Percentiles rank a stretch among this genome's conserved stretches.
Conservation (phyloP, 2,329 filamentous ascomycete genomes). For the Chaetomium strumarium region DNA sequence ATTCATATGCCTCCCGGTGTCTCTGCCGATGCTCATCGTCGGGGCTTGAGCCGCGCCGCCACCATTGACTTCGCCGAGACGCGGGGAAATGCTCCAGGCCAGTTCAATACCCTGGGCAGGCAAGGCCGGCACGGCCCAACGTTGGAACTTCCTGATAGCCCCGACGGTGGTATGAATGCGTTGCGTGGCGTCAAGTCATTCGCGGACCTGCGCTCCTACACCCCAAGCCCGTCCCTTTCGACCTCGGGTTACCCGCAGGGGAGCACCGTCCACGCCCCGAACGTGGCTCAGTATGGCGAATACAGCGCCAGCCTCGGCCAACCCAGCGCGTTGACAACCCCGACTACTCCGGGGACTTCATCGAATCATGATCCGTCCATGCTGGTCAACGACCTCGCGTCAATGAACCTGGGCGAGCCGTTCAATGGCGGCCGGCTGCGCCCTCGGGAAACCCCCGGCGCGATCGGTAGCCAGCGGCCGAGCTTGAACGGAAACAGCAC, state of each 20-base stretch:
- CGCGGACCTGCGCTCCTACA: conserved; percentile 90
- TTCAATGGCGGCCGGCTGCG: conserved; percentile 38
- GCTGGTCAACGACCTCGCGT: conserved; percentile 44
- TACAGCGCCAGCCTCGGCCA: conserved; percentile 36
- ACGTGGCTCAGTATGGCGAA: conserved; percentile 40
- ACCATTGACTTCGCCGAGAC: conserved; percentile 92
- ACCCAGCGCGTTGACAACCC: conserved; percentile 31
- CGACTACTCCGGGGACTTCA: conserved; percentile 32
- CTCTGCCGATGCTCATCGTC: conserved; percentile 69
- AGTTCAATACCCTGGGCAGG: conserved; percentile 71
- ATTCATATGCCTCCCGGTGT: conserved; percentile 57
- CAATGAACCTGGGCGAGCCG: conserved; percentile 46
- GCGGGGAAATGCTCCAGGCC: conserved; percentile 51
- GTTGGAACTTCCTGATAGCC: conserved; percentile 82
- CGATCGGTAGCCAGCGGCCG: conserved; percentile 61
- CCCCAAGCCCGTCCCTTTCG: conserved; percentile 85
- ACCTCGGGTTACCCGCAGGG: conserved; percentile 65
- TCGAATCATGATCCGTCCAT: conserved; percentile 28
- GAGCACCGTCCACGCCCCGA: conserved; percentile 27
- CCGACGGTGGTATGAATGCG: conserved; percentile 65
- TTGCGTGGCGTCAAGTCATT: conserved; percentile 94
- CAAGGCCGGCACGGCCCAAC: conserved; percentile 61
- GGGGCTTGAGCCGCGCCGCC: conserved; percentile 85
- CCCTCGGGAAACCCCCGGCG: conserved; percentile 48
- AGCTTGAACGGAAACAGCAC: conserved; percentile 40